Base-by-base conservation (phyloP, 2,329 filamentous ascomycete species). In the Trichoderma pleuroti region DNA sequence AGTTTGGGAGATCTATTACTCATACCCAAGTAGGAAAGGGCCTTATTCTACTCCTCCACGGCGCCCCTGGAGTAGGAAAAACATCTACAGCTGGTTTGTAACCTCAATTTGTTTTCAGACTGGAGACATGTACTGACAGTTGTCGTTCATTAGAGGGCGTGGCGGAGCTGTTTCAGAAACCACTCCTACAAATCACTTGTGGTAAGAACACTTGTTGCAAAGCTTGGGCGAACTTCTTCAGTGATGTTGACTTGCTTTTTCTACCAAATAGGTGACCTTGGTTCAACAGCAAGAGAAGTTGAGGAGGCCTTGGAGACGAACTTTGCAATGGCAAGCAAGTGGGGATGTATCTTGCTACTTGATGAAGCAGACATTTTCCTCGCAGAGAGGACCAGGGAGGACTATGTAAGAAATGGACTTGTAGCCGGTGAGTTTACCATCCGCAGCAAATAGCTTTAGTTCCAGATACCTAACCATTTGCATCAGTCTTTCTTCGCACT, bases 291-390 rank as follows among this genome's bases (percentile, higher is more conserved):
- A 28, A 16, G 12, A 42, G 64, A 57, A 10, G 49, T 57, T 21
- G 64, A 67, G 8, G 65, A 68, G 2, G 78, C 82, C 0, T 80
- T 85, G 2, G 83, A 85, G 74, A 72, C 70, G 0, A 71, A 74
- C 0, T 73, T 79, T 0, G 34, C 73, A 8, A 67, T 76, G 4
- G 76, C 72, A 0, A 76, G 74, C n/a, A 61, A 60, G 1, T 78
- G 77, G 78, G 74, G 71, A 18, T 75, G 73, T 28, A 73, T 79
- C 1, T 63, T 78, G 2, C 71, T 79, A 0, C 70, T 79, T 1
- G 77, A 79, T 30, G 77, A 77, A 28, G 75, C 76, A 1, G 77
- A 79, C 14, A 73, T 78, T 0, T 76, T 79, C 18, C 71, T 78
- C 0, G 73, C 74, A 9, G 72, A 74, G 8, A 71, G 77, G 18